Evolutionary conservation across 2,329 filamentous ascomycete species (phyloP), one percentile per base, ranked within the genome.

Genomic region (Cordyceps cateniannulata): DNA sequence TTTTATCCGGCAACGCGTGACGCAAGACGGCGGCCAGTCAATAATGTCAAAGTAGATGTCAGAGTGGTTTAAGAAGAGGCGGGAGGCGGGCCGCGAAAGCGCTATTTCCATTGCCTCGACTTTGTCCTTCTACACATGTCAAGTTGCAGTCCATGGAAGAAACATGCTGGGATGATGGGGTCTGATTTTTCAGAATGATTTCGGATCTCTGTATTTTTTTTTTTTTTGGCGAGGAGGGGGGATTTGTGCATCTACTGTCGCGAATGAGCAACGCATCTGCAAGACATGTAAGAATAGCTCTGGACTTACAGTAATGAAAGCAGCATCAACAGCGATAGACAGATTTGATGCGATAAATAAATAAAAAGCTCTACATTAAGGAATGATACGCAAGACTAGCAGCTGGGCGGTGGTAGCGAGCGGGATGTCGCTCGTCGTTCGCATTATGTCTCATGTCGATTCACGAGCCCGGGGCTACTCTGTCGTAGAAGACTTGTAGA

Each of bases 351-450:
- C 14, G 38, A 42, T 42, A n/a, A 6, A 42, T 42, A 7, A n/a
- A 47, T 35, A 4, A 35, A 35, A 35, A 35, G 32, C 32, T 9
- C 10, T 2, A 14, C 14, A 12, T 12, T 14, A 10, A 12, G 5
- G 14, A 35, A 35, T 35, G 32, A 35, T 35, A 35, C 5, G 14
- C 8, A 35, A 35, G 14, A 14, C 14, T 14, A 9, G 3, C 10
- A 14, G 10, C 5, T 82, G 2, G 85, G 84, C 0, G 85, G 88
- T 0, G 85, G 85, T 0, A 81, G 80, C 5, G 81, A 79, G 68
- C n/a, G n/a, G n/a, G n/a, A n/a, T n/a, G n/a, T n/a, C n/a, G n/a
- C n/a, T n/a, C n/a, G n/a, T n/a, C n/a, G n/a, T n/a, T n/a, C n/a
- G n/a, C n/a, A n/a, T n/a, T n/a, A n/a, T n/a, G n/a, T n/a, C n/a